A percentile compares a stretch with the other conserved stretches of the same genome.
Evolutionary conservation across 2,329 filamentous ascomycete species (phyloP).

Genomic region (Aspergillus chevalieri): DNA sequence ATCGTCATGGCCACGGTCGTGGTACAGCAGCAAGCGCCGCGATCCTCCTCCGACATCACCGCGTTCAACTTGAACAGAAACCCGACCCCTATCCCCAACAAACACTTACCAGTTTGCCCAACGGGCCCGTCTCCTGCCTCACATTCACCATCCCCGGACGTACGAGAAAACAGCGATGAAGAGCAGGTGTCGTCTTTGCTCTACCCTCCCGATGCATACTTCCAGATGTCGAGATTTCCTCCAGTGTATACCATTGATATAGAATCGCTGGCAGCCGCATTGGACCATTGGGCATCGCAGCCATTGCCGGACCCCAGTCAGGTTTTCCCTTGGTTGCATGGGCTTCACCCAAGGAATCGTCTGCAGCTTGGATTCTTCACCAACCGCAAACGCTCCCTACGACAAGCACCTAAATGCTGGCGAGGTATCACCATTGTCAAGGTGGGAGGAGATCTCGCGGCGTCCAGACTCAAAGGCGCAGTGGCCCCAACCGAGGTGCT

Average conservation of each 20-base stretch:
- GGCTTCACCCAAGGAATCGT: conserved; percentile 80
- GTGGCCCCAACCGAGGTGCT: conserved; percentile 77
- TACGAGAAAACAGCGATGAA: conserved; percentile 47
- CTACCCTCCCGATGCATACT: conserved; percentile 64
- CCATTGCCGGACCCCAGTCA: conserved; percentile 76
- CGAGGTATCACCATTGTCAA: conserved; percentile 82
- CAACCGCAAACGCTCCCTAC: conserved; percentile 63
- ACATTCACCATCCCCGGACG: conserved; percentile 59
- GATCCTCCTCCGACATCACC: conserved; percentile 37
- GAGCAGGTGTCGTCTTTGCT: conserved; percentile 62
- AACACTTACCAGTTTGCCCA: conserved; percentile 84
- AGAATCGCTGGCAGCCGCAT: conserved; percentile 60
- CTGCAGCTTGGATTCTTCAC: conserved; percentile 87
- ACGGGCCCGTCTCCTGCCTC: conserved; percentile 63
- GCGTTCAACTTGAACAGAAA: conserved; percentile 55
- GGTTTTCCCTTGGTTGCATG: conserved; percentile 95
- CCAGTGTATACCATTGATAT: conserved; percentile 68
- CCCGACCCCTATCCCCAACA: conserved; percentile 69
- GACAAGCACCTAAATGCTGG: conserved; percentile 68
- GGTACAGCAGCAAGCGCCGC: conserved; percentile 41
- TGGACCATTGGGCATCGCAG: conserved; percentile 71
- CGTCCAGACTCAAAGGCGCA: conserved; percentile 76
- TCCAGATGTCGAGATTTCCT: conserved; percentile 50
- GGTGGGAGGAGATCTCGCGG: conserved; percentile 70
- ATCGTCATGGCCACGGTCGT: conserved; percentile 42